phyloP scores from a whole-genome alignment of 495 filamentous ascomycete species.

The Annulohypoxylon moriforme region DNA sequence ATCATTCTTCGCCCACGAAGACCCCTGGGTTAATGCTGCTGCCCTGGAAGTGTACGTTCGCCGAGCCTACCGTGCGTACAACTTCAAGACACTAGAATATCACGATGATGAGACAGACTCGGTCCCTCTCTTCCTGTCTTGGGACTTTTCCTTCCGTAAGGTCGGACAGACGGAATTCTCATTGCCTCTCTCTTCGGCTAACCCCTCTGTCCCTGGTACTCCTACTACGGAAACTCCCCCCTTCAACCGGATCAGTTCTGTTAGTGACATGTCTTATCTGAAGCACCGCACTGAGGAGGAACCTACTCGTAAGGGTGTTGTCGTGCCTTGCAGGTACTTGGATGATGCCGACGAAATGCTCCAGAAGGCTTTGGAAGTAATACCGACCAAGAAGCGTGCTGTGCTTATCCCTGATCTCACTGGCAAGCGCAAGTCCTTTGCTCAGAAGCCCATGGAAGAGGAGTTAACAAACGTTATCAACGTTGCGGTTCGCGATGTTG shows the following conservation, averaged over 20 bases:
- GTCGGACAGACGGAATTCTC: slow-evolving; percentile 91
- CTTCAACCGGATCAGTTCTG: slow-evolving; percentile 87
- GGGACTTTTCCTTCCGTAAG: slow-evolving; percentile 96
- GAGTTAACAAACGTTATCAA: slow-evolving; percentile 93
- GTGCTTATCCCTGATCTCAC: slow-evolving; percentile 73
- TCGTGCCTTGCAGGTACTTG: slow-evolving; percentile 90
- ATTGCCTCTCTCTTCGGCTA: slow-evolving; percentile 75
- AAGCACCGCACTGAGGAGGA: slow-evolving; percentile 74
- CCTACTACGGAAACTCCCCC: slow-evolving; percentile 66
- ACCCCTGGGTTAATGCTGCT: slow-evolving; percentile 94
- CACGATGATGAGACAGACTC: slow-evolving; percentile 77
- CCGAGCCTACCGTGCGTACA: slow-evolving; percentile 95
- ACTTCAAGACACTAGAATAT: slow-evolving; percentile 88
- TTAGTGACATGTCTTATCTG: slow-evolving; percentile 95
- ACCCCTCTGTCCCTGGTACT: slow-evolving; percentile 87
- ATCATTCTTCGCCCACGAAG: slow-evolving; percentile 91
- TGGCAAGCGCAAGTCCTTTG: slow-evolving; percentile 73
- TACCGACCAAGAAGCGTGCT: slow-evolving; percentile 69
- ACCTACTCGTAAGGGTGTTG: slow-evolving; percentile 89
- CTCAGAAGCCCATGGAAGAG: slow-evolving; percentile 64
- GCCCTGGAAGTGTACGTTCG: slow-evolving; percentile 96
- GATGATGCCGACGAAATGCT: slow-evolving; percentile 93
- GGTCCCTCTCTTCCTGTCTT: slow-evolving; percentile 80
- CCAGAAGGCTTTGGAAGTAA: slow-evolving; percentile 80
- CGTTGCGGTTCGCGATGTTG: slow-evolving; percentile 89